Conservation (phyloP, 2,329 filamentous ascomycete species). For the Neobulgaria alba region DNA sequence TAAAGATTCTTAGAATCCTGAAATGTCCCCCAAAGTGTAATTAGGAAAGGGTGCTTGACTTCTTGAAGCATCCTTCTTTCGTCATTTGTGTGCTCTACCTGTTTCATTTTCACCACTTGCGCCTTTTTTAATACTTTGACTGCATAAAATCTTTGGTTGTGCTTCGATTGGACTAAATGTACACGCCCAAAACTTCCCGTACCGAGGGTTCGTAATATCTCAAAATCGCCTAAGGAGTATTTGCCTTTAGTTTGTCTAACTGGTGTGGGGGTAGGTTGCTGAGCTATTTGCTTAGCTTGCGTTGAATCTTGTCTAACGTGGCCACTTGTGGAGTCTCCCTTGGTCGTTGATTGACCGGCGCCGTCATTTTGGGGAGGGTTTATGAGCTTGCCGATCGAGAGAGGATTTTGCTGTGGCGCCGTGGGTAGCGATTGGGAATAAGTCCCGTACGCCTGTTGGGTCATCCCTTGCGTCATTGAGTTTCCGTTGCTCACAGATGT, state of each 20-base stretch:
- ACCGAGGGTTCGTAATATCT: conserved; percentile 81
- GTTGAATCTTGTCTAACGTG: conserved; percentile 3
- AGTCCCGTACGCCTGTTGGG: conserved; percentile 23
- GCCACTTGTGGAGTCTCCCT: conserved; percentile 5
- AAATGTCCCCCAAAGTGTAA: conserved; percentile 97
- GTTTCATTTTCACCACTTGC: conserved; percentile 99
- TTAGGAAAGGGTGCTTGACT: conserved; percentile 95
- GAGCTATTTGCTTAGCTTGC: conserved; percentile 5
- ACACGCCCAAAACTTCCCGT: conserved; percentile 96
- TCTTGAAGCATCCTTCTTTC: conserved; percentile 92
- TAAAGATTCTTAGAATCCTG: conserved; percentile 93
- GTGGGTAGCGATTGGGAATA: conserved; percentile 23
- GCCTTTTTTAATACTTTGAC: conserved; percentile 98
- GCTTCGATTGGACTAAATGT: conserved; percentile 92
- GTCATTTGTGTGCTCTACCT: conserved; percentile 98
- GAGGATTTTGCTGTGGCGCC: conserved; percentile 51
- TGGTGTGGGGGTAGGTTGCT: conserved; percentile 16
- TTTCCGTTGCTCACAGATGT: conserved; percentile 25
- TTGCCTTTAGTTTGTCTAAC: conserved; percentile 84
- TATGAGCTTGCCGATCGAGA: conserved; percentile 78
- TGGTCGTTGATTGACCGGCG: conserved; percentile 28
- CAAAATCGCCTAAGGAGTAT: conserved; percentile 88
- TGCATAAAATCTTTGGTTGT: conserved; percentile 97
- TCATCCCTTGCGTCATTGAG: conserved; percentile 27
- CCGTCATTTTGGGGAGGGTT: conserved; percentile 51